Conservation (phyloP, 2,329 filamentous ascomycete genomes). For the Aspergillus carbonarius region DNA sequence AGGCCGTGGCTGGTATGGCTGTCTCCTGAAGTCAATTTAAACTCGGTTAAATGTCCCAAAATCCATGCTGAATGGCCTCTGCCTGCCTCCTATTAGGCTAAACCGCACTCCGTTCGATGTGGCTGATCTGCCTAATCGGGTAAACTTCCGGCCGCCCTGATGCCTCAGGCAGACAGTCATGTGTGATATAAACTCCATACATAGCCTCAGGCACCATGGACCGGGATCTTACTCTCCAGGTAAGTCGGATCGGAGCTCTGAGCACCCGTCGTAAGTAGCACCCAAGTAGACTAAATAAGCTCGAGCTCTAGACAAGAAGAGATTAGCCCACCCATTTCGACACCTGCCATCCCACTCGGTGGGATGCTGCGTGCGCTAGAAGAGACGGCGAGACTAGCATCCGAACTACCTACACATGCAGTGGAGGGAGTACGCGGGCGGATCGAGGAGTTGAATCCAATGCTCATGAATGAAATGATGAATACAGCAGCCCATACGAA, state of each 20-base stretch:
- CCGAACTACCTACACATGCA: no score
- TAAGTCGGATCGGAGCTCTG: neutral
- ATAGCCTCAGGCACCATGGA: neutral
- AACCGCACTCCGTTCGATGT: neutral
- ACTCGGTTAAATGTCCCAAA: neutral
- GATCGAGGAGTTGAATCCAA: no score
- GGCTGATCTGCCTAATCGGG: slow-evolving; percentile 1
- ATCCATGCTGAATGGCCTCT: neutral
- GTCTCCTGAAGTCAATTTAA: neutral
- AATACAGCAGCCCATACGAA: no score
- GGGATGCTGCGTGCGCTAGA: neutral
- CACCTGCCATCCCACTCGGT: neutral
- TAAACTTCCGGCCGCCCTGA: neutral
- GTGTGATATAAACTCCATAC: neutral
- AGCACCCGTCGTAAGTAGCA: neutral
- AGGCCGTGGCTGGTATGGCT: neutral
- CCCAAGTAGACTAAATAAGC: neutral
- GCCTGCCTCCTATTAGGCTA: slow-evolving; percentile 4
- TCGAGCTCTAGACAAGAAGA: neutral
- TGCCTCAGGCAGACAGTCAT: slow-evolving; percentile 1
- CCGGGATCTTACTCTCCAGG: neutral
- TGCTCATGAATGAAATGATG: no score
- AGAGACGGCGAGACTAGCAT: neutral
- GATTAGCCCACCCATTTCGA: neutral
- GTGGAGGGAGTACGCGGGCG: no score